Percentiles rank a stretch among this genome's conserved stretches.
Conservation (phyloP, 306 rosid genomes). For the Quercus engelmannii region DNA sequence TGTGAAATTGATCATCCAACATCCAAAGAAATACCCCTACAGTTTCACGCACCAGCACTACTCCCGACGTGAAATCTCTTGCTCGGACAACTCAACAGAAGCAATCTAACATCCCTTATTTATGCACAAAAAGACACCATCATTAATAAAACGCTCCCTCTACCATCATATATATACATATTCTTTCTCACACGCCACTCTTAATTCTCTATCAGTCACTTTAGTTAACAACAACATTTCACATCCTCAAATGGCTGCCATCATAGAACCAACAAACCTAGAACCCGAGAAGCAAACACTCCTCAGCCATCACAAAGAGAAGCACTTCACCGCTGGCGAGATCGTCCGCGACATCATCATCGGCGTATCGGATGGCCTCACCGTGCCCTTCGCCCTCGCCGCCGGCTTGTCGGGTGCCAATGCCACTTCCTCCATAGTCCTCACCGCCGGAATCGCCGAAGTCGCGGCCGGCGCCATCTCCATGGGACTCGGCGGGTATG, state of each 20-base stretch:
- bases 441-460: slow-evolving; percentile 72
- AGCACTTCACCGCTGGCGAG: slow-evolving; percentile 68
- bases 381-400: slow-evolving; percentile 73
- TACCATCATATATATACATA: neutral
- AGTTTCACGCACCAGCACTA: too few relatives aligned
- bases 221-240: neutral
- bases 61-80: too few relatives aligned
- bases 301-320: slow-evolving; percentile 51
- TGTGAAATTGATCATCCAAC: too few relatives aligned
- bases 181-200: neutral
- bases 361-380: slow-evolving; percentile 74
- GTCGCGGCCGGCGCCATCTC: slow-evolving; percentile 76
- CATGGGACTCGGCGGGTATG: slow-evolving; percentile 86
- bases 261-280: slow-evolving; percentile 1
- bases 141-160: neutral
- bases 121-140: too few relatives aligned
- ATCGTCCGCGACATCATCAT: slow-evolving; percentile 63
- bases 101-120: too few relatives aligned
- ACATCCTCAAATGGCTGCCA: slow-evolving; percentile 20
- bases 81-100: too few relatives aligned
- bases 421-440: slow-evolving; percentile 60
- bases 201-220: neutral
- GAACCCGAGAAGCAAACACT: slow-evolving; percentile 45
- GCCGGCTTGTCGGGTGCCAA: slow-evolving; percentile 72
- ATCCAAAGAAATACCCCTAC: too few relatives aligned